Base-by-base conservation (phyloP, 352 stramenopile genomes). In the Pythium aquatile region DNA sequence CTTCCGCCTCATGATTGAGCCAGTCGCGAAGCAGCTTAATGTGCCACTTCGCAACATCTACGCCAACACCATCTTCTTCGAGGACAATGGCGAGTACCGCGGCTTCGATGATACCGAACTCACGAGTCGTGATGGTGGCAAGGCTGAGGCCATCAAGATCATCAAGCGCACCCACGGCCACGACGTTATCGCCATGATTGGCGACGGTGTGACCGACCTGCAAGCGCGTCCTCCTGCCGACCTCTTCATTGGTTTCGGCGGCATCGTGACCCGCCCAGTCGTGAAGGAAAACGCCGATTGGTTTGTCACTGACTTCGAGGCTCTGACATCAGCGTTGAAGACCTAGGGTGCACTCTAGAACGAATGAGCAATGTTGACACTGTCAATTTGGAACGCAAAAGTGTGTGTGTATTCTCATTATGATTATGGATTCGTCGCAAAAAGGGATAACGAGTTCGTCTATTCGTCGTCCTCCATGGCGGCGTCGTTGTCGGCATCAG, bases 1-100 rank as follows among this genome's bases (percentile, higher is more conserved):
- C 60, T 99, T 99, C 64, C 89, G 97, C 2, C 77, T 98, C 61
- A 99, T 99, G 97, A 99, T 99, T 77, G 90, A 98, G 67, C 97
- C 97, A 0, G 85, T 99, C 0, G 97, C 97, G 17, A 76, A 94
- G 66, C 62, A 85, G 54, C 70, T 98, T 69, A 73, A 74, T 55
- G 81, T 97, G 71, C 78, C 91, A 62, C 64, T 89, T 78, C 77
- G 78, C 44, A 97, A 97, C 70, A 98, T 99, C 65, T 98, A 98
- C 76, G 98, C 98, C 55, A 99, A 99, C 83, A 98, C 93, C 14
- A 94, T 99, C 56, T 84, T 98, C 54, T 99, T 99, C 72, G 77
- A 96, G 40, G 73, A 80, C 53, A 63, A 88, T 28, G 93, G 91
- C 49, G 78, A 83, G 1, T 99, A 99, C 73, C 68, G 59, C 14